Evolutionary conservation across 495 filamentous ascomycete genomes (phyloP).

Genomic region (Aspergillus coremiiformis): DNA sequence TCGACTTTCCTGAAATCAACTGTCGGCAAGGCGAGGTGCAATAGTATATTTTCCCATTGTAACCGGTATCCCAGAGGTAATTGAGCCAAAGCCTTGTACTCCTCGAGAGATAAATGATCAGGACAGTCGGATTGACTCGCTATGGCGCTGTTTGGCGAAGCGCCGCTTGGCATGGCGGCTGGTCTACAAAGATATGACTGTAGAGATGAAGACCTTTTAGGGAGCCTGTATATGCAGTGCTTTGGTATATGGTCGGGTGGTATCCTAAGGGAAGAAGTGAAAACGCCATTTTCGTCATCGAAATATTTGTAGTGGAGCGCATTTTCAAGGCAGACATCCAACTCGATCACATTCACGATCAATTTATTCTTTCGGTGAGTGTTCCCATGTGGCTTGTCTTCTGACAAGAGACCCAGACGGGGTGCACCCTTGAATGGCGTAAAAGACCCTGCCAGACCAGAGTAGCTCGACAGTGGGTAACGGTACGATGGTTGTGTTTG

Average conservation of each 20-base stretch:
- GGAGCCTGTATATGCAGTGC: conserved; percentile 32
- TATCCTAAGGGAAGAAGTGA: no score
- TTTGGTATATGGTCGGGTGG: conserved; percentile 12
- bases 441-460: not conserved
- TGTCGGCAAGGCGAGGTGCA: conserved; percentile 40
- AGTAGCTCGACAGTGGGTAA: no score
- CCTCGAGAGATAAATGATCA: conserved; percentile 35
- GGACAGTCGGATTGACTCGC: conserved; percentile 39
- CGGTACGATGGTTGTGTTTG: no score
- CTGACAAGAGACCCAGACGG: not conserved
- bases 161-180: conserved; percentile 17
- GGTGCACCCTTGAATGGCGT: not conserved
- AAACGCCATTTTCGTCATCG: no score
- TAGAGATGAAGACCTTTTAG: conserved; percentile 15
- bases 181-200: conserved; percentile 31
- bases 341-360: conserved; percentile 4
- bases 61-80: conserved; percentile 42
- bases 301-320: conserved; percentile 27
- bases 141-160: conserved; percentile 33
- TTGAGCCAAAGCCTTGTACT: conserved; percentile 43
- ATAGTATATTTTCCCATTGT: conserved; percentile 50
- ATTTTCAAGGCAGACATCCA: conserved; percentile 39
- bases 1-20: conserved; percentile 42
- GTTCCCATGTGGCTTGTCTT: not conserved
- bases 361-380: not conserved